Percentiles rank a stretch among this genome's conserved stretches.
phyloP scores from a whole-genome alignment of 2,329 filamentous ascomycete genomes.

The Cladosporium cucumerinum region DNA sequence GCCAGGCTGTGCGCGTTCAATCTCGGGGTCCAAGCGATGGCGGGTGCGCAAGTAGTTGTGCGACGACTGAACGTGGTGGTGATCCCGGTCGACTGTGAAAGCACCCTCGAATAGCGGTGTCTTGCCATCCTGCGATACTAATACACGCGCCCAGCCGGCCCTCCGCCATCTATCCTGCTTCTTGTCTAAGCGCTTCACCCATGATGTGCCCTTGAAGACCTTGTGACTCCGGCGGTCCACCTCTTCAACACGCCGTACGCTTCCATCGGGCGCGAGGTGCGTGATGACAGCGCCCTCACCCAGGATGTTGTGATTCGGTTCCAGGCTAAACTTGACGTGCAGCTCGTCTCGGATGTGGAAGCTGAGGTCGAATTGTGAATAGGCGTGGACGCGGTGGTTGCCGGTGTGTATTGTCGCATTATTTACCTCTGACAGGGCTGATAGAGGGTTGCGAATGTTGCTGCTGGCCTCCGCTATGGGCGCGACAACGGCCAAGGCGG shows the following conservation, averaged over 20 bases:
- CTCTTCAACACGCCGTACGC: conserved; percentile 61
- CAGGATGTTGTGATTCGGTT: conserved; percentile 89
- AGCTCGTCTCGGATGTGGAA: conserved; percentile 68
- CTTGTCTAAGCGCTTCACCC: conserved; percentile 57
- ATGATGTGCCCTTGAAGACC: conserved; percentile 79
- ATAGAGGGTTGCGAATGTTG: conserved; percentile 70
- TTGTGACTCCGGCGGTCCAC: conserved; percentile 72
- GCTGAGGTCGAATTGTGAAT: conserved; percentile 79
- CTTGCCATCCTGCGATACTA: conserved; percentile 70
- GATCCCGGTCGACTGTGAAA: conserved; percentile 75
- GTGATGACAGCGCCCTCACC: conserved; percentile 70
- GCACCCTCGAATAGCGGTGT: conserved; percentile 84
- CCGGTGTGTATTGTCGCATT: conserved; percentile 74
- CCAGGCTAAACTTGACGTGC: conserved; percentile 72
- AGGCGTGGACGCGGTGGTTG: conserved; percentile 72
- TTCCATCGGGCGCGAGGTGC: conserved; percentile 69
- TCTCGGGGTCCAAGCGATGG: conserved; percentile 66
- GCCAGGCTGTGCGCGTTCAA: conserved; percentile 49
- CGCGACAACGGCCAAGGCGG: conserved; percentile 23
- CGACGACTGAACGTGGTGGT: conserved; percentile 80
- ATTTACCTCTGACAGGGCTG: conserved; percentile 68
- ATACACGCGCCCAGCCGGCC: conserved; percentile 83
- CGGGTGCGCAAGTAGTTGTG: conserved; percentile 71
- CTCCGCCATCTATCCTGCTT: conserved; percentile 64
- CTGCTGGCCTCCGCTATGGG: conserved; percentile 46